Conservation (phyloP, 164 flowering plant species). For the Magnolia sinica region DNA sequence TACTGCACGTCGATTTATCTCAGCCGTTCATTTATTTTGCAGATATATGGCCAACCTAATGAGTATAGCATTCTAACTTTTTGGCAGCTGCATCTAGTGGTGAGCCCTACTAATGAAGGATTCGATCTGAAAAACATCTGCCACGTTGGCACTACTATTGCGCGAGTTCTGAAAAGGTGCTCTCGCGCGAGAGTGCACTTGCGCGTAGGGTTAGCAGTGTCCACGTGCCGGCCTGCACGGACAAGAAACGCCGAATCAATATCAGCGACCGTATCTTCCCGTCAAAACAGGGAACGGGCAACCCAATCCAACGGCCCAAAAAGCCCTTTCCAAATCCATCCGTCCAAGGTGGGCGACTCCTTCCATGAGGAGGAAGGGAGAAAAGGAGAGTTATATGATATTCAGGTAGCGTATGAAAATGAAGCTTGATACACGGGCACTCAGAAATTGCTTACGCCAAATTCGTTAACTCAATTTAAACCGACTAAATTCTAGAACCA, state of each 20-base stretch:
- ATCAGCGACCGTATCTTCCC: slow-evolving; percentile 46
- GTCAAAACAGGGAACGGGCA: slow-evolving; percentile 24
- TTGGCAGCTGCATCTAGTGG: no score
- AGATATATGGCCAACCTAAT: no score
- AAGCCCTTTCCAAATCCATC: background rate
- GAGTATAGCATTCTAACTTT: no score
- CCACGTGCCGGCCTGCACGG: slow-evolving; percentile 4
- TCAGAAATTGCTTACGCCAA: no score
- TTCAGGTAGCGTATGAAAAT: background rate
- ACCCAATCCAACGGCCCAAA: slow-evolving; percentile 9
- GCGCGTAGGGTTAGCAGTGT: background rate
- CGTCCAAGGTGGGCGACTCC: slow-evolving; percentile 1
- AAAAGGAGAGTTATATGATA: background rate
- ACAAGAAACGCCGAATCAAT: slow-evolving; percentile 2
- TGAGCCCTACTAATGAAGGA: no score
- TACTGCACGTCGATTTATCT: no score
- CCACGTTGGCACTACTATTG: no score
- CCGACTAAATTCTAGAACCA: no score
- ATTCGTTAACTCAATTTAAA: no score
- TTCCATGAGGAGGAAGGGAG: background rate
- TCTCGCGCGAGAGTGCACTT: background rate
- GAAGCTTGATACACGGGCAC: background rate
- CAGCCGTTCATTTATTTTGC: no score
- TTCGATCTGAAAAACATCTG: no score
- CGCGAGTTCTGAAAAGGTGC: no score